Base-by-base conservation (phyloP, 1,284 basidiomycete genomes). In the Phaffia rhodozyma region DNA sequence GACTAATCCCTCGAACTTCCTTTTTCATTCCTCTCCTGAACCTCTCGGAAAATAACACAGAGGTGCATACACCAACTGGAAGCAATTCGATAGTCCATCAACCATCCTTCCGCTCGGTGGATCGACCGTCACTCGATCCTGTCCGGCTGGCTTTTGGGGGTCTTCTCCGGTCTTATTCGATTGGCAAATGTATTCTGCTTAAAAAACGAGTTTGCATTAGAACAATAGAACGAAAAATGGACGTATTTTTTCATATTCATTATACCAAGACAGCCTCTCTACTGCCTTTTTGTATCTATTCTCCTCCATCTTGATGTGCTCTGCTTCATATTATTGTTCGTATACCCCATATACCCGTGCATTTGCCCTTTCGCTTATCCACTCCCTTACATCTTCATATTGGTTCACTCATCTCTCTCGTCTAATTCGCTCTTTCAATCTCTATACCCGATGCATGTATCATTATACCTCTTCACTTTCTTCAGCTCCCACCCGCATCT, bases 111-210 rank as follows among this genome's bases (percentile, higher is more conserved):
- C 63, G 7, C 49, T 65, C 23, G 63, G 63, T 9, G 48, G 30
- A 4, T 34, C 25, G 9, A 27, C 4, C 11, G 20, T 64, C 52
- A 34, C 20, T 1, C 23, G 63, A 27, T 52, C 30, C 1, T 65
- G 63, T 27, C 58, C 58, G 0, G 47, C 49, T 21, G 30, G 47
- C 29, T 57, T 65, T 30, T 65, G 63, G 63, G 63, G 63, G 23
- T 5, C 23, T 20, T n/a, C 48, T 2, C 55, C 63, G 5, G 54
- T 59, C n/a, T 55, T 60, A 27, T 65, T 56, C 30, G 58, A 60
- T 27, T 65, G 63, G 63, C 63, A 65, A 21, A 43, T 61, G 38
- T 47, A 61, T 48, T 23, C 23, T 53, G 51, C 20, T 53, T 53
- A n/a, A 30, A 53, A 20, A 30, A 25, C 7, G 3, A 53, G 51